Base-by-base conservation (phyloP, 1,284 basidiomycete species). In the Coniferiporia weirii region DNA sequence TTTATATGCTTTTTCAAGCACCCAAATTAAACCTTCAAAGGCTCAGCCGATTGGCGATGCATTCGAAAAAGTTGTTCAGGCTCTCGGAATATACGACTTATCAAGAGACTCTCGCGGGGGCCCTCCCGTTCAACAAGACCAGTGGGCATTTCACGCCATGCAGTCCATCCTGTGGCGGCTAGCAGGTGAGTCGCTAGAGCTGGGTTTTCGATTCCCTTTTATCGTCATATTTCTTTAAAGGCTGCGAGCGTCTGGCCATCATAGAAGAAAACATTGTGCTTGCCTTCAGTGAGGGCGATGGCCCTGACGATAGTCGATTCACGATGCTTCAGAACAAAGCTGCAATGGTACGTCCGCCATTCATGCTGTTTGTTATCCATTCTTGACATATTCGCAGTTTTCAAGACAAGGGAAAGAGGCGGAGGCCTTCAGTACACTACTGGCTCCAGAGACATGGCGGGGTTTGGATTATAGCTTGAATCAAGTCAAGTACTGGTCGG, bases 111-210 rank as follows among this genome's bases (percentile, higher is more conserved):
- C 85, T 87, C 65, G 72, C 74, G 8, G 83, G 83, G 62, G 75
- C 75, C 60, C 75, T 73, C 19, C 67, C 75, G 2, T 75, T 79
- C 48, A 69, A 34, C 73, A 76, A 27, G 85, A 88, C 56, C 81
- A 89, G 67, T 87, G 84, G 74, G 81, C 82, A 17, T 82, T 83
- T 56, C 87, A 91, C 67, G 79, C 82, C 17, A 84, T 89, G 36
- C 87, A 90, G 66, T 82, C 85, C 20, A 71, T 87, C 47, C 73
- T 87, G 15, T 92, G 90, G 89, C 78, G 72, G 61, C 78, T 81
- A 59, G 75, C 84, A 62, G 90, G 89, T 89, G 62, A 62, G 72
- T 63, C 12, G 54, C 53, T 13, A 49, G 49, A 48, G 27, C 32
- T 19, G 12, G 53, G 4, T 7, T 38, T n/a, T 13, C 48, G 10